phyloP scores from a whole-genome alignment of 306 rosid genomes.

The apple (Malus domestica) region DNA sequence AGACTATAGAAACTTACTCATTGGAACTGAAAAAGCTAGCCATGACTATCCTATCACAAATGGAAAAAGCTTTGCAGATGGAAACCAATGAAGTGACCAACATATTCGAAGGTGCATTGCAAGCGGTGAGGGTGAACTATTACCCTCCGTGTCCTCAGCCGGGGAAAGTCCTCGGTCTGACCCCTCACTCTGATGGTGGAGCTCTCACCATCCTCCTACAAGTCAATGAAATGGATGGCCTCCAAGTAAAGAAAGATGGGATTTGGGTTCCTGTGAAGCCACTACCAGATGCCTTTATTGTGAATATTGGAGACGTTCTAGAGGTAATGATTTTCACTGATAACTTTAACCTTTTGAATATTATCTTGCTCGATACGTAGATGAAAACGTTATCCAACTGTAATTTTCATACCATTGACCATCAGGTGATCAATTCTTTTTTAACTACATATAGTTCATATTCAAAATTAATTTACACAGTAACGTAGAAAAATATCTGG shows the following conservation, averaged over 20 bases:
- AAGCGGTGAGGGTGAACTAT: constrained; percentile 39
- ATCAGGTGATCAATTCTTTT: too few relatives aligned
- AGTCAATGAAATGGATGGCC: constrained; percentile 22
- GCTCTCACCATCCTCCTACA: constrained; percentile 36
- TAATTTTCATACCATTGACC: too few relatives aligned
- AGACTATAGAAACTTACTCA: constrained; percentile 32
- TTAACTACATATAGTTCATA: too few relatives aligned
- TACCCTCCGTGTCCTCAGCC: constrained; percentile 45
- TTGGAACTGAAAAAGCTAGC: constrained; percentile 15
- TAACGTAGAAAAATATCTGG: too few relatives aligned
- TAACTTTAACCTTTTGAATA: too few relatives aligned
- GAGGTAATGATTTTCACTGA: constrained; percentile 12
- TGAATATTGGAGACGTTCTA: constrained; percentile 26
- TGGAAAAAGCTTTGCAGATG: constrained; percentile 26
- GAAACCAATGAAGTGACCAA: constrained; percentile 16
- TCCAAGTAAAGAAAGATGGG: constrained; percentile 30
- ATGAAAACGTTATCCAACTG: too few relatives aligned
- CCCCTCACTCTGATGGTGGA: constrained; percentile 33
- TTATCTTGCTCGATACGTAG: too few relatives aligned
- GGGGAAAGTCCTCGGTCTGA: constrained; percentile 28
- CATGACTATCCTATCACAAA: neutral
- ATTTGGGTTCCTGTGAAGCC: constrained; percentile 23
- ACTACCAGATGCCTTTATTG: constrained; percentile 15
- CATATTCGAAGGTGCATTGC: constrained; percentile 16
- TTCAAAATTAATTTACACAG: too few relatives aligned